These are phyloP conservation scores for Lignosus rhinocerotis DNA, from an alignment of 1,284 basidiomycete genomes.

Conservation along the genomic window DNA sequence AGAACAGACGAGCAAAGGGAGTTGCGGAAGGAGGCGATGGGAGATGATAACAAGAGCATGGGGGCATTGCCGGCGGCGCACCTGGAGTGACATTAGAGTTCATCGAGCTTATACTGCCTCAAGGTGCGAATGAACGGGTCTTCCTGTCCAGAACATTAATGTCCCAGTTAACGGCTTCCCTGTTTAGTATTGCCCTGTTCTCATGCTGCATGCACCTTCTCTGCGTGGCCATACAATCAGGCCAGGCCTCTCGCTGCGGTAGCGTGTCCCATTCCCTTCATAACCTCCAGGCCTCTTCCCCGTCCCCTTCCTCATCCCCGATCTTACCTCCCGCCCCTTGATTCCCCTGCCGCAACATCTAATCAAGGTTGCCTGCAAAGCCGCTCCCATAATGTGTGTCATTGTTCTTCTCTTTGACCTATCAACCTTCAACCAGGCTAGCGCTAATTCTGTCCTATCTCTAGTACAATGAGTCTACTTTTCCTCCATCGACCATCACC, in stretches of 20 bases:
- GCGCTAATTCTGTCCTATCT: background rate
- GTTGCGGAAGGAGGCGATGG: constrained; percentile 1
- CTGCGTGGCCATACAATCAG: constrained; percentile 11
- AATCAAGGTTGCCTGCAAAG: background rate
- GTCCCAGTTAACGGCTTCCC: constrained; percentile 7
- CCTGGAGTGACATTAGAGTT: constrained; percentile 11
- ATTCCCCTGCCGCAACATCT: background rate
- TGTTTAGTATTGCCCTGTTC: constrained; percentile 13
- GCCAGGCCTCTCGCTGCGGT: constrained; percentile 11
- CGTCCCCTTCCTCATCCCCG: background rate
- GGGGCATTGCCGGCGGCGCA: constrained; percentile 2
- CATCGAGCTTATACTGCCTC: constrained; percentile 4
- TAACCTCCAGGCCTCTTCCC: constrained; percentile 6
- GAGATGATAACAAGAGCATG: constrained; percentile 7
- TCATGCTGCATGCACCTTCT: constrained; percentile 12
- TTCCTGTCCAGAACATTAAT: constrained; percentile 15
- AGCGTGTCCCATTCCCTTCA: constrained; percentile 12
- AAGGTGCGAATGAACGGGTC: constrained; percentile 18
- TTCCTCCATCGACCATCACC: background rate
- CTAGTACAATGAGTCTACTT: constrained; percentile 1
- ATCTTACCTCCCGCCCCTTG: background rate
- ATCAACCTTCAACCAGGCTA: background rate
- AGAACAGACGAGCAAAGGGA: background rate
- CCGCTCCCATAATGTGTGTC: background rate
- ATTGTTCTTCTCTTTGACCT: background rate